A percentile compares a stretch with the other conserved stretches of the same genome.
phyloP scores from a whole-genome alignment of 192 early-diverging fungal genomes.

The Ramicandelaber brevisporus region DNA sequence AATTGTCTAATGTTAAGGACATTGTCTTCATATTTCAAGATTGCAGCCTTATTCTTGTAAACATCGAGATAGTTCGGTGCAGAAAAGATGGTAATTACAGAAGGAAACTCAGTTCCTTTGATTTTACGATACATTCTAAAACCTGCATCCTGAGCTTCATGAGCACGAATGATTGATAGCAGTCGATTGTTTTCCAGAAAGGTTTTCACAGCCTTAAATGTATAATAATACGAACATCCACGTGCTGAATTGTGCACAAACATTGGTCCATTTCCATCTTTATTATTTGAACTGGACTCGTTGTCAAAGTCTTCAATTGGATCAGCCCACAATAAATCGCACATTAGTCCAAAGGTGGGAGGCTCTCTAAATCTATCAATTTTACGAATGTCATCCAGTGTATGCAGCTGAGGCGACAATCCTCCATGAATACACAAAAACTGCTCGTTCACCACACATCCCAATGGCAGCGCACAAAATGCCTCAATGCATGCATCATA shows the following conservation, averaged over 20 bases:
- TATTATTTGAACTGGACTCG: too few relatives aligned
- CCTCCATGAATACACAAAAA: conserved; percentile 94
- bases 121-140: conserved; percentile 94
- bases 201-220: conserved; percentile 72
- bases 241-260: conserved; percentile 84
- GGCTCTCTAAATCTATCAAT: conserved; percentile 82
- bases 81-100: conserved; percentile 94
- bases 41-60: conserved; percentile 97
- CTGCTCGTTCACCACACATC: conserved; percentile 83
- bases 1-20: conserved; percentile 98
- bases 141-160: conserved; percentile 92
- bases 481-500: conserved; percentile 81
- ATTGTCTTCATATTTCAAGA: conserved; percentile 96
- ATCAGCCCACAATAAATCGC: conserved; percentile 82
- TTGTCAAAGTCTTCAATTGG: conserved; percentile 93
- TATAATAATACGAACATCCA: conserved; percentile 89
- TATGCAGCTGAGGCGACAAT: conserved; percentile 72
- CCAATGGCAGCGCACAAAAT: conserved; percentile 80
- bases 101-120: conserved; percentile 76
- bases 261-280: conserved; percentile 57
- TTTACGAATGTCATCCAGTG: conserved; percentile 64
- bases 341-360: conserved; percentile 84
- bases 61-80: conserved; percentile 96
- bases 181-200: conserved; percentile 89
- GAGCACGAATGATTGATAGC: conserved; percentile 84